Percentiles rank a stretch among this genome's conserved stretches.
Evolutionary conservation across 2,329 filamentous ascomycete genomes (phyloP).

Genomic region (Claviceps africana): DNA sequence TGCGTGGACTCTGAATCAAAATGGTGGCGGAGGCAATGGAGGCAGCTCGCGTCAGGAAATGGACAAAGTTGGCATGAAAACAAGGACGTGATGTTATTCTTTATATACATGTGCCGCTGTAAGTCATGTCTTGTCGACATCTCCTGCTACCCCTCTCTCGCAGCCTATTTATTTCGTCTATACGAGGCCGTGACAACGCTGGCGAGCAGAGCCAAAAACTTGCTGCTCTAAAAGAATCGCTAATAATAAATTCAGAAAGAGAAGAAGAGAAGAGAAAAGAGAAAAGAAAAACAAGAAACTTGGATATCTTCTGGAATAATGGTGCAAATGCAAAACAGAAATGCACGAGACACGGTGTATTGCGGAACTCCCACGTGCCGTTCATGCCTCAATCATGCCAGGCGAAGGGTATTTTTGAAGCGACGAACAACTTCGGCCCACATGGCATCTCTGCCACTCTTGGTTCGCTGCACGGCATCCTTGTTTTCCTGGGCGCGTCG

Average conservation of each 20-base stretch:
- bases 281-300: background rate
- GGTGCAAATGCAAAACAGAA: background rate
- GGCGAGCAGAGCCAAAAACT: background rate
- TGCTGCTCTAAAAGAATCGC: background rate
- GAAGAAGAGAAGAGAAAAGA: background rate
- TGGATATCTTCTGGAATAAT: background rate
- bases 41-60: background rate
- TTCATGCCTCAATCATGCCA: slow-evolving; percentile 1
- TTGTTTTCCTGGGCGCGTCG: slow-evolving; percentile 52
- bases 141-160: background rate
- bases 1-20: slow-evolving; percentile 22
- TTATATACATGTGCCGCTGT: too few relatives aligned
- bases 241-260: background rate
- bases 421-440: slow-evolving; percentile 46
- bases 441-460: slow-evolving; percentile 48
- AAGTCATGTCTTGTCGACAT: background rate
- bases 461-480: slow-evolving; percentile 52
- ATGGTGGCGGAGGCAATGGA: background rate
- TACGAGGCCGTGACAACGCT: background rate
- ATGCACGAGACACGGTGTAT: background rate
- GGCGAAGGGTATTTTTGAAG: slow-evolving; percentile 24
- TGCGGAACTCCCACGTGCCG: background rate
- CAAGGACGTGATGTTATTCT: too few relatives aligned
- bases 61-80: background rate
- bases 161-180: background rate